Base-by-base conservation (phyloP, 805 yeast genomes). In the Kodamaea laetipori region DNA sequence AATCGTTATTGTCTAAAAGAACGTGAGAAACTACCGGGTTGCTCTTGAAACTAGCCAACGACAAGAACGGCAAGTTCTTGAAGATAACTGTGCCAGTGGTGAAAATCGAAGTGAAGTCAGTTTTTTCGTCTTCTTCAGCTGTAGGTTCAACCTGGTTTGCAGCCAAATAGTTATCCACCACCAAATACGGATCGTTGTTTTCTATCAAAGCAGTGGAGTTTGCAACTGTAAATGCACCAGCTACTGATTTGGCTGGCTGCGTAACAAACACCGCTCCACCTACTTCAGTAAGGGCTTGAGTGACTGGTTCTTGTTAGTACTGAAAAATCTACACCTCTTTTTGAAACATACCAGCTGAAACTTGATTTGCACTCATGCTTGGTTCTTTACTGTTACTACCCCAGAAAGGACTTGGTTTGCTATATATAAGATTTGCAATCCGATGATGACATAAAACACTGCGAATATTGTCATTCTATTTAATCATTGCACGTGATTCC, bases 1-100 rank as follows among this genome's bases (percentile, higher is more conserved):
- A 87, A 60, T 90, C 96, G 49, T 74, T 73, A 42, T 72, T 61
- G n/a, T 71, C 48, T 39, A 85, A 60, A 46, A 79, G 77, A 27
- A 81, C 80, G 55, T 82, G 86, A 42, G 85, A 63, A n/a, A 84
- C 82, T 19, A 78, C 72, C 1, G 78, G 67, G 13, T 58, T 49
- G 21, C 62, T 53, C 46, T 63, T 60, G 53, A 80, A 67, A 18
- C 52, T 47, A 10, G 55, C 26, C n/a, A 56, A 53, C 1, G 74
- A 66, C 37, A 89, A 69, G 41, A 73, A 73, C 11, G 95, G 89
- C 42, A 89, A 68, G 45, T 78, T 75, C 31, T 73, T 69, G 48
- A 86, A 68, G 12, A 88, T 58, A 6, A 81, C 71, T 3, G 57
- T 40, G 17, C 87, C 81, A 44, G 74, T 69, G 2, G 85, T 68